These are phyloP conservation scores for Gossypium stocksii DNA, from an alignment of 345 rosid species.

Conservation along the genomic window DNA sequence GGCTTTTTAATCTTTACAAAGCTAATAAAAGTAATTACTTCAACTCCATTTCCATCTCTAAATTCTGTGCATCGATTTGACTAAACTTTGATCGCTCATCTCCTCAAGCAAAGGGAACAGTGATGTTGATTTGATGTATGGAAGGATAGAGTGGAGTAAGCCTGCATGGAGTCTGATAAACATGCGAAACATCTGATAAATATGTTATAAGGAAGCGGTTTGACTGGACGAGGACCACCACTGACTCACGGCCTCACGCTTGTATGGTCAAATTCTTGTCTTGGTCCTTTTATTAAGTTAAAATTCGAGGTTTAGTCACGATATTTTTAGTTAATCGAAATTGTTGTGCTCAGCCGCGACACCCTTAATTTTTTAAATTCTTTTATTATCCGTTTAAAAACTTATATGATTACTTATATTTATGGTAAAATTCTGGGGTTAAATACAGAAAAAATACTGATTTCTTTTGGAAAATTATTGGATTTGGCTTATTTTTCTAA, in stretches of 20 bases:
- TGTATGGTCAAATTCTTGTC: too few species aligned
- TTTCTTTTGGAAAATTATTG: too few species aligned
- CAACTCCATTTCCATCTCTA: background rate
- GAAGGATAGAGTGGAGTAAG: background rate
- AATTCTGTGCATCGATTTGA: background rate
- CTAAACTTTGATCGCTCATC: background rate
- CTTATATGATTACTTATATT: too few species aligned
- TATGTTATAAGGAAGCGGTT: background rate
- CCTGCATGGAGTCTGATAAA: background rate
- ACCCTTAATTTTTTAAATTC: too few species aligned
- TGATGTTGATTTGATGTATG: background rate
- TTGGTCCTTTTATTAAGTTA: too few species aligned
- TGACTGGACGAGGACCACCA: background rate
- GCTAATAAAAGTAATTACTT: background rate
- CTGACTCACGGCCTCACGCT: background rate
- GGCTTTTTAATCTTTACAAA: too few species aligned
- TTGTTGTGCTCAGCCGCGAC: too few species aligned
- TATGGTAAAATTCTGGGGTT: too few species aligned
- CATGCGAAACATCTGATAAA: conserved; percentile 8
- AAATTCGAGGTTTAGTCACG: too few species aligned
- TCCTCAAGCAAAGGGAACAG: background rate
- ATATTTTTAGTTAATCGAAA: too few species aligned
- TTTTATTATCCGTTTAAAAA: too few species aligned
- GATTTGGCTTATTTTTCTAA: rapidly evolving
- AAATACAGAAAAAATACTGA: too few species aligned